Conservation (phyloP, 148 eudicot species). For the Camellia japonica region DNA sequence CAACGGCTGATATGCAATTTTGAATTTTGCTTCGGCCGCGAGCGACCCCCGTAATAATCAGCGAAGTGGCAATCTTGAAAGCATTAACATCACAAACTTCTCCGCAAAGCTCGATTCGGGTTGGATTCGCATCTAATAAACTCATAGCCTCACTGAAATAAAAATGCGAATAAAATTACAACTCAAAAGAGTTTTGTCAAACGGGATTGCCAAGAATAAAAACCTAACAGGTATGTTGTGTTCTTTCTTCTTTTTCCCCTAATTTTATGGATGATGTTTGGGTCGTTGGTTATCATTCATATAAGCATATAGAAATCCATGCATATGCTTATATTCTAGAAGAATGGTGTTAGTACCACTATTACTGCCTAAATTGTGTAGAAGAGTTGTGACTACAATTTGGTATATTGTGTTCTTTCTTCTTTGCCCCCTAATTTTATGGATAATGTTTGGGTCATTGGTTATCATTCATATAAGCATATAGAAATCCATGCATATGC, state of each 20-base stretch:
- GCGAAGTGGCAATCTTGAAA: too few species aligned
- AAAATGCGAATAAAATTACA: too few species aligned
- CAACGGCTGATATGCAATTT: too few species aligned
- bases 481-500: background rate
- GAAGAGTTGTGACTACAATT: constrained; percentile 45
- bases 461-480: background rate
- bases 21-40: too few species aligned
- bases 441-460: background rate
- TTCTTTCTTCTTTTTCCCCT: constrained; percentile 4
- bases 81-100: too few species aligned
- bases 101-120: too few species aligned
- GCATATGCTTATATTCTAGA: background rate
- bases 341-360: background rate
- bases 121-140: too few species aligned
- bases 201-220: too few species aligned
- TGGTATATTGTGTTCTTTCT: constrained; percentile 50
- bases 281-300: background rate
- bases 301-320: background rate
- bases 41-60: too few species aligned
- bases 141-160: too few species aligned
- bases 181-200: too few species aligned
- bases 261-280: background rate
- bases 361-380: background rate
- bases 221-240: constrained; percentile 67
- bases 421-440: background rate